These are phyloP conservation scores for Trichophyton schoenleinii DNA, from an alignment of 2,329 filamentous ascomycete species.

Conservation along the genomic window DNA sequence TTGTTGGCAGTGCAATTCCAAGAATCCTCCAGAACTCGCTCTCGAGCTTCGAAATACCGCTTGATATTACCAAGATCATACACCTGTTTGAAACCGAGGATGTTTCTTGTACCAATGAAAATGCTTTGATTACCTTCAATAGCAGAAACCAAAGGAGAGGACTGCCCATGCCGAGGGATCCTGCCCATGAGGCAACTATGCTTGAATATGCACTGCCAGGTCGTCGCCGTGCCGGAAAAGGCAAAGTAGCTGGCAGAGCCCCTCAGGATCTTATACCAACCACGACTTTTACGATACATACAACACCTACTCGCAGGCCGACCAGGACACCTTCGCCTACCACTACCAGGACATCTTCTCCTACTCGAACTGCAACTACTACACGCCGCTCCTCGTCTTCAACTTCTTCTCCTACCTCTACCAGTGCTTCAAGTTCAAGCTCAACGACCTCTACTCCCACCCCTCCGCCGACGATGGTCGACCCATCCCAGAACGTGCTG, in stretches of 20 bases:
- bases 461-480: not conserved
- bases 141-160: slow-evolving; percentile 32
- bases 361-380: slow-evolving; percentile 6
- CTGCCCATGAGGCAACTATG: not conserved
- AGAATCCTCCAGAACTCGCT: slow-evolving; percentile 55
- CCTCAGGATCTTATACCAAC: not conserved
- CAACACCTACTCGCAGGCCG: not conserved
- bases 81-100: slow-evolving; percentile 62
- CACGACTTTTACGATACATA: not conserved
- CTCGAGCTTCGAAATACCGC: slow-evolving; percentile 60
- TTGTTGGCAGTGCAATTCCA: slow-evolving; percentile 67
- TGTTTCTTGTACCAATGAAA: slow-evolving; percentile 72
- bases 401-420: not conserved
- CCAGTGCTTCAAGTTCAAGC: slow-evolving; percentile 8
- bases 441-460: slow-evolving; percentile 8
- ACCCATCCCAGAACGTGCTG: slow-evolving; percentile 12
- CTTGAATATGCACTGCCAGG: not conserved
- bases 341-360: not conserved
- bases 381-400: slow-evolving; percentile 8
- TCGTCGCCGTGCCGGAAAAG: not conserved
- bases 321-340: not conserved
- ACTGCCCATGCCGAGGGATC: not conserved
- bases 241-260: not conserved
- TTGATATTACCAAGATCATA: slow-evolving; percentile 57
- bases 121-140: slow-evolving; percentile 76